Evolutionary conservation across 352 stramenopile genomes (phyloP), one percentile per base, ranked within the genome.

Genomic region (Pythium volutum): DNA sequence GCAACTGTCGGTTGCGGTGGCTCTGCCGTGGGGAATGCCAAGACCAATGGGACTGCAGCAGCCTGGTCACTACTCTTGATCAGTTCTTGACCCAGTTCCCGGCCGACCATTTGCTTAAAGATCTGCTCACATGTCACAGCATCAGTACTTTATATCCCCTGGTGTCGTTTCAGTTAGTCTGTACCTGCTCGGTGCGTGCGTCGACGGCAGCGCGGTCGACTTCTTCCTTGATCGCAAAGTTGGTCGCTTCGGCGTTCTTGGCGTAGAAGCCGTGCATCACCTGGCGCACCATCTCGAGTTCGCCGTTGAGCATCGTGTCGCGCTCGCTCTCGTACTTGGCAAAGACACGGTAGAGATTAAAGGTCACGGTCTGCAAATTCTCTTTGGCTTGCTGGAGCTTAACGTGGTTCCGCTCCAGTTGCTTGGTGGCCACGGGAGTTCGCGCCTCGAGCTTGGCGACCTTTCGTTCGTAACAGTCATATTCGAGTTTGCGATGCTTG

Each of bases 261-360:
- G 77, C 59, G 54, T 91, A 89, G 62, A 91, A 91, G 36, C 74
- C 80, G 59, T 89, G 71, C 82, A 91, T 89, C 16, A 89, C 80
- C 56, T 91, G 81, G 27, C 79, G 77, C 64, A 89, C 82, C 82
- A 89, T 88, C 60, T 88, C 80, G 27, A 89, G 72, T 60, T 91
- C 79, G n/a, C 76, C 79, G 41, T 87, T 87, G 3, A 89, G 69
- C 80, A 91, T 89, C 25, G 76, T 81, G 57, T 89, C 76, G 5
- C 78, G 78, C 57, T 88, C 79, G 59, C 79, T 86, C 56, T 90
- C 77, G 59, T 90, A 89, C 45, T 92, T 92, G 48, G 79, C 79
- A 29, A 87, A 91, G 8, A 89, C 79, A 27, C 78, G 78, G 49
- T 89, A 91, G 56, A 91, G 71, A 33, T 84, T 76, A 42, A 78